Percentiles rank a stretch among this genome's conserved stretches.
Evolutionary conservation across 768 basidiomycete species (phyloP).

Genomic region (Favolaschia claudopus): DNA sequence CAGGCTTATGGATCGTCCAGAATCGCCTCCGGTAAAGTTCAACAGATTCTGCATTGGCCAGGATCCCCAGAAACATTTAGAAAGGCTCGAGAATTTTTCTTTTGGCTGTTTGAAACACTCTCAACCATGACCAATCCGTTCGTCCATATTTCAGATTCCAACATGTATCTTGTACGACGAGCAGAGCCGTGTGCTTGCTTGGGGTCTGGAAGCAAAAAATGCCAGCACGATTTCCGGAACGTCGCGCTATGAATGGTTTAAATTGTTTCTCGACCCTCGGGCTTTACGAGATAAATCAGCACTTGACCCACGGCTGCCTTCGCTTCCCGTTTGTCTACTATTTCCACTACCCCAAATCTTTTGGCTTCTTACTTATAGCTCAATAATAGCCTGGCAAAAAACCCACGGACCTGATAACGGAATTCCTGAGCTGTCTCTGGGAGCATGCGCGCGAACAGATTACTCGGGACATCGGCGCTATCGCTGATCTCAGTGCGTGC

Average conservation of each 20-base stretch:
- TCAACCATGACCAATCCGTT: too few species aligned
- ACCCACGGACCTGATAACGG: conserved; percentile 81
- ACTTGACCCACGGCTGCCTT: conserved; percentile 81
- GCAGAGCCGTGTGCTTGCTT: conserved; percentile 50
- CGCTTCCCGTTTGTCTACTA: conserved; percentile 68
- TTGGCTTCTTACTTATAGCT: conserved; percentile 14
- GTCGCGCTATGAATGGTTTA: conserved; percentile 61
- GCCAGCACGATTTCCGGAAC: conserved; percentile 19
- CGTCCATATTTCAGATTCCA: conserved; percentile 57
- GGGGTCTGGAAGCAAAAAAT: conserved; percentile 21
- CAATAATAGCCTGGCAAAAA: conserved; percentile 70
- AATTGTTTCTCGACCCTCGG: conserved; percentile 84
- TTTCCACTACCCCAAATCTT: not conserved
- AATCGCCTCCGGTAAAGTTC: conserved; percentile 78
- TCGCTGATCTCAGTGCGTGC: conserved; percentile 80
- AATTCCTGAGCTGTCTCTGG: conserved; percentile 86
- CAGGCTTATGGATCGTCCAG: conserved; percentile 90
- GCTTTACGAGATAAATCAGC: conserved; percentile 75
- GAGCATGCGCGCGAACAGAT: conserved; percentile 88
- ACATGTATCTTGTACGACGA: conserved; percentile 87
- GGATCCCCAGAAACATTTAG: conserved; percentile 87
- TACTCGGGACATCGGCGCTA: conserved; percentile 84
- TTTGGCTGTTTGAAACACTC: not conserved
- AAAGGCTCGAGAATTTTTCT: conserved; percentile 54
- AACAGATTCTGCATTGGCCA: conserved; percentile 88